Conservation (phyloP, 352 stramenopile species). For the Plasmopara viticola region DNA sequence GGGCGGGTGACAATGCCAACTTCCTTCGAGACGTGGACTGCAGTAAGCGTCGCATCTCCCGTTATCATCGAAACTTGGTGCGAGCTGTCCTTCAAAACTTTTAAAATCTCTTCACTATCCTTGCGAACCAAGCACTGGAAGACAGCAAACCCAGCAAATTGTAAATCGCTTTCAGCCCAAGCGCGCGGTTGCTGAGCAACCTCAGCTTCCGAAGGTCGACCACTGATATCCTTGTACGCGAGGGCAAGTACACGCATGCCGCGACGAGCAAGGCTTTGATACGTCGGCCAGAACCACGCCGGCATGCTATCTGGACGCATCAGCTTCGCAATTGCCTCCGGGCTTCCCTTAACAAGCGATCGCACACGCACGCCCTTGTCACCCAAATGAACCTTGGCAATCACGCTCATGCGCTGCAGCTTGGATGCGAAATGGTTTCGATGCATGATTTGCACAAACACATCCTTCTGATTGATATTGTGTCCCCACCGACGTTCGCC, state of each 20-base stretch:
- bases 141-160: conserved; percentile 93
- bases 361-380: conserved; percentile 65
- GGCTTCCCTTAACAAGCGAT: conserved; percentile 96
- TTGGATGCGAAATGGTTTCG: conserved; percentile 94
- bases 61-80: conserved; percentile 98
- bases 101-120: conserved; percentile 92
- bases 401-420: conserved; percentile 95
- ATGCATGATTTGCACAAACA: conserved; percentile 88
- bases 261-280: conserved; percentile 73
- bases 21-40: conserved; percentile 94
- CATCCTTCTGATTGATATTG: conserved; percentile 65
- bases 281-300: conserved; percentile 86
- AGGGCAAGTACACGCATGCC: conserved; percentile 94
- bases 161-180: conserved; percentile 91
- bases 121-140: conserved; percentile 93
- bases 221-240: conserved; percentile 90
- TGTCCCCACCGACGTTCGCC: conserved; percentile 66
- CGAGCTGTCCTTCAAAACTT: conserved; percentile 87
- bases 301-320: conserved; percentile 82
- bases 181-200: conserved; percentile 76
- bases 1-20: conserved; percentile 89
- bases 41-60: conserved; percentile 95
- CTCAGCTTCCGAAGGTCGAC: conserved; percentile 56
- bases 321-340: conserved; percentile 89
- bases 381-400: conserved; percentile 85